A percentile compares a stretch with the other conserved stretches of the same genome.
These are phyloP conservation scores for Solidago caesia DNA, from an alignment of 129 eudicot species.

Conservation along the genomic window DNA sequence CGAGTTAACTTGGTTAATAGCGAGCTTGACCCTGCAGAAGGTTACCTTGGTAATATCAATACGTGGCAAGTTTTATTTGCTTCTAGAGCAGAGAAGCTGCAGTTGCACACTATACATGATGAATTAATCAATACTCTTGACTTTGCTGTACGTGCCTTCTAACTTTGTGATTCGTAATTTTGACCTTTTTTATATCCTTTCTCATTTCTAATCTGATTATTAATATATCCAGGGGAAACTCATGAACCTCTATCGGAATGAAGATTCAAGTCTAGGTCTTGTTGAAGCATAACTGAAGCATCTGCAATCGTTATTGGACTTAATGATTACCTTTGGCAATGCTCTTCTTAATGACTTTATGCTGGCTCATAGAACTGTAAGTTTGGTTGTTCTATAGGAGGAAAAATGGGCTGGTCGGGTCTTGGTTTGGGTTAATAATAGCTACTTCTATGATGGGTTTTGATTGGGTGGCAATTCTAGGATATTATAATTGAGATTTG, in stretches of 20 bases:
- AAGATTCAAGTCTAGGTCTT: slow-evolving; percentile 17
- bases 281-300: slow-evolving; percentile 52
- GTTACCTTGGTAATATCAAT: slow-evolving; percentile 44
- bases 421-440: too few relatives aligned
- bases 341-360: slow-evolving; percentile 76
- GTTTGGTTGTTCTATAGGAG: slow-evolving; percentile 22
- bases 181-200: background rate
- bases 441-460: too few relatives aligned
- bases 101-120: slow-evolving; percentile 47
- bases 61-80: slow-evolving; percentile 49
- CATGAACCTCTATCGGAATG: slow-evolving; percentile 31
- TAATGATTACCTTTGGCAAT: slow-evolving; percentile 51
- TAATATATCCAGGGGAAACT: slow-evolving; percentile 53
- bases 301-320: slow-evolving; percentile 48
- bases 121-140: slow-evolving; percentile 43
- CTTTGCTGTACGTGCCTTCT: slow-evolving; percentile 58
- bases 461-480: too few relatives aligned
- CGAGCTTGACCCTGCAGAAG: slow-evolving; percentile 36
- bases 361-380: slow-evolving; percentile 64
- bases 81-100: slow-evolving; percentile 45
- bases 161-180: background rate
- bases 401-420: background rate
- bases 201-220: background rate
- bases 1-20: slow-evolving; percentile 37
- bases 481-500: too few relatives aligned